These are phyloP conservation scores for Suillus lakei DNA, from an alignment of 768 basidiomycete species.

Conservation along the genomic window DNA sequence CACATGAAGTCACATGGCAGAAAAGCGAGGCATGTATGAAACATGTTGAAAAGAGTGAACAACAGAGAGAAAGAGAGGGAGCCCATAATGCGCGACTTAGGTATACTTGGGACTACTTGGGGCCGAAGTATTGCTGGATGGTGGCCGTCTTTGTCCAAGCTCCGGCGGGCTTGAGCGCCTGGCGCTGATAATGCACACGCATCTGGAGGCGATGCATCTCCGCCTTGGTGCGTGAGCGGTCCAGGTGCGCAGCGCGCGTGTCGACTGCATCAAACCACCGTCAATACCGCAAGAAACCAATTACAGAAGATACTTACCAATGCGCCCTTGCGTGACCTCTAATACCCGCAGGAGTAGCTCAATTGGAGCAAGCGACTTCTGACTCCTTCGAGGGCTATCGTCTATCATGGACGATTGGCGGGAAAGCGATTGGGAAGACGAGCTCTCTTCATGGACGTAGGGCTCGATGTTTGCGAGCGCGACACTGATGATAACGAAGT, in stretches of 20 bases:
- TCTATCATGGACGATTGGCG: constrained; percentile 16
- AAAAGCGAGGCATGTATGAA: background rate
- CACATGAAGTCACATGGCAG: background rate
- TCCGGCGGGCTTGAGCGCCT: constrained; percentile 32
- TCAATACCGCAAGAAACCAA: constrained; percentile 1
- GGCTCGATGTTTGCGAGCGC: constrained; percentile 62
- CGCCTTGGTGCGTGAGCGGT: constrained; percentile 76
- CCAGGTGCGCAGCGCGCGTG: constrained; percentile 74
- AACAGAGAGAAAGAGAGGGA: background rate
- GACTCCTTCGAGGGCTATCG: constrained; percentile 31
- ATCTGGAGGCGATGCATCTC: constrained; percentile 66
- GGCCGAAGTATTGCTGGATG: constrained; percentile 34
- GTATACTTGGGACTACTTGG: constrained; percentile 12
- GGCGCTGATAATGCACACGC: constrained; percentile 66
- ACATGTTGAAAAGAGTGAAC: background rate
- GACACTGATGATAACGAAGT: constrained; percentile 59
- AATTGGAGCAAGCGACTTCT: constrained; percentile 46
- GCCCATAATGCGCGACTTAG: too few species aligned
- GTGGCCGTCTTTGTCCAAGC: constrained; percentile 27
- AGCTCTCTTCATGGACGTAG: constrained; percentile 56
- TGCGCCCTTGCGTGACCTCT: constrained; percentile 59
- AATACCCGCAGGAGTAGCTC: constrained; percentile 53
- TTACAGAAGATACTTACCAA: constrained; percentile 49
- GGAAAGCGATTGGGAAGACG: constrained; percentile 16
- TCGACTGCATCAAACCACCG: constrained; percentile 50